A percentile compares a stretch with the other conserved stretches of the same genome.
These are phyloP conservation scores for Inonotus hispidus DNA, from an alignment of 1,284 basidiomycete genomes.

Conservation along the genomic window DNA sequence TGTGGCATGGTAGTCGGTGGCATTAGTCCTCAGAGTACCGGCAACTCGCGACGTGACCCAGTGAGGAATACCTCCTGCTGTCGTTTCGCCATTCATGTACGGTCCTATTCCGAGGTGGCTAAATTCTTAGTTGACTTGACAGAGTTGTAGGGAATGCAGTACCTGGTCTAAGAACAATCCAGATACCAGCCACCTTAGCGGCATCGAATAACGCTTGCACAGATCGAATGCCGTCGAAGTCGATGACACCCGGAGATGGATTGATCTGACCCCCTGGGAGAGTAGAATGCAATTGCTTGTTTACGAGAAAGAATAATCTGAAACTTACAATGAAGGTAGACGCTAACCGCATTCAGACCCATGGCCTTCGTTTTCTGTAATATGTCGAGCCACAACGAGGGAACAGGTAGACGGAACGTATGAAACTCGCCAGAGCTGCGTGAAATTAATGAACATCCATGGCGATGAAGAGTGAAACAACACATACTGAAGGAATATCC, in stretches of 20 bases:
- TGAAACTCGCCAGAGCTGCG: conserved; percentile 65
- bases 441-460: neutral
- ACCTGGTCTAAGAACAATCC: conserved; percentile 43
- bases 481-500: conserved; percentile 16
- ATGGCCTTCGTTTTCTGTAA: conserved; percentile 77
- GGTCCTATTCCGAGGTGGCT: conserved; percentile 26
- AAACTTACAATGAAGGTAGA: conserved; percentile 54
- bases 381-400: conserved; percentile 76
- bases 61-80: conserved; percentile 73
- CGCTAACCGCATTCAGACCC: conserved; percentile 69
- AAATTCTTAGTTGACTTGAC: neutral
- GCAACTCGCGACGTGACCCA: conserved; percentile 70
- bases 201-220: conserved; percentile 53
- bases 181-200: conserved; percentile 41
- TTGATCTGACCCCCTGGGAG: conserved; percentile 53
- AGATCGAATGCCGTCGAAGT: conserved; percentile 65
- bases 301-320: neutral
- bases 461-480: neutral
- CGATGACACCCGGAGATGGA: conserved; percentile 67
- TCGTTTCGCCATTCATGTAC: conserved; percentile 79
- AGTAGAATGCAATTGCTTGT: conserved; percentile 7
- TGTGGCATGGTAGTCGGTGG: conserved; percentile 57
- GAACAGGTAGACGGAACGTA: conserved; percentile 76
- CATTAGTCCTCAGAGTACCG: conserved; percentile 63
- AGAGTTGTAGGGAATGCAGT: neutral